phyloP scores from a whole-genome alignment of 2,329 filamentous ascomycete genomes.

The Apiospora aurea region DNA sequence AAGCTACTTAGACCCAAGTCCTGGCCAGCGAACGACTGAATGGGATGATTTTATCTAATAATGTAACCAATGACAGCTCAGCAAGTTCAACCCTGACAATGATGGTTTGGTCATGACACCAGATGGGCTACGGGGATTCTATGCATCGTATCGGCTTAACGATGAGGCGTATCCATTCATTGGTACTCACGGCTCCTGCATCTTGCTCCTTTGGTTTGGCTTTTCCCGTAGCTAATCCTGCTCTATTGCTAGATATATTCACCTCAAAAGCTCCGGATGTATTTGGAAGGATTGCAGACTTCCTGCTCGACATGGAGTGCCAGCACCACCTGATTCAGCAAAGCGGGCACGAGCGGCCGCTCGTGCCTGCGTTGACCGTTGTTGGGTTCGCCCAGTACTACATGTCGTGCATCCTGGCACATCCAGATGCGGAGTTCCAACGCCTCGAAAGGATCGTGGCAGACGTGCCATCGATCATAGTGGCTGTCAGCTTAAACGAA shows the following conservation, averaged over 20 bases:
- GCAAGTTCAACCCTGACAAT: conserved; percentile 71
- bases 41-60: background rate
- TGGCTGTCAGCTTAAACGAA: conserved; percentile 59
- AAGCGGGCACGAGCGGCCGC: conserved; percentile 57
- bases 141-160: conserved; percentile 68
- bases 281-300: conserved; percentile 60
- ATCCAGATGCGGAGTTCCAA: conserved; percentile 77
- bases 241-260: conserved; percentile 55
- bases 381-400: conserved; percentile 76
- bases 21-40: no score
- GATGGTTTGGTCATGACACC: conserved; percentile 75
- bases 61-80: conserved; percentile 56
- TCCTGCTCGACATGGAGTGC: conserved; percentile 63
- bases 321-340: conserved; percentile 72
- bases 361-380: conserved; percentile 70
- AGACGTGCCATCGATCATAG: conserved; percentile 69
- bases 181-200: conserved; percentile 52
- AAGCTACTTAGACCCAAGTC: conserved; percentile 37
- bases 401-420: conserved; percentile 74
- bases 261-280: conserved; percentile 48
- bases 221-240: conserved; percentile 30
- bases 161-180: conserved; percentile 74
- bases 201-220: background rate
- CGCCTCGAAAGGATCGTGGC: conserved; percentile 73
- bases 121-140: conserved; percentile 77